Percentiles rank a stretch among this genome's conserved stretches.
phyloP scores from a whole-genome alignment of 1,284 basidiomycete genomes.

The Ustilago bromivora region DNA sequence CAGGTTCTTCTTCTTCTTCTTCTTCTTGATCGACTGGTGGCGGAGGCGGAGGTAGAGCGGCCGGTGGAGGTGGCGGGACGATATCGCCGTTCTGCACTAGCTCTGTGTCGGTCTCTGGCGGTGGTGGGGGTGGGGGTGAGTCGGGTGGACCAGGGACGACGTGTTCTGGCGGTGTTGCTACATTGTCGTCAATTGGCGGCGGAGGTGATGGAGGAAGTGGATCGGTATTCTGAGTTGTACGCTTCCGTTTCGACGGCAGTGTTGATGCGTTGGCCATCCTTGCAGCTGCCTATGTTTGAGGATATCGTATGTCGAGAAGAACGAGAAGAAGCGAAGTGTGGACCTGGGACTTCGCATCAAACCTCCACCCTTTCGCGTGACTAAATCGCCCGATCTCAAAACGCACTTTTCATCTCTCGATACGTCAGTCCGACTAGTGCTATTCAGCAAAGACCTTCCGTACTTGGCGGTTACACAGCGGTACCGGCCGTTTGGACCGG shows the following conservation, averaged over 20 bases:
- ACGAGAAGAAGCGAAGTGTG: slow-evolving; percentile 14
- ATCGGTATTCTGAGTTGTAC: slow-evolving; percentile 2
- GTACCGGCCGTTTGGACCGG: slow-evolving; percentile 9
- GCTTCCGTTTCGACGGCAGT: slow-evolving; percentile 30
- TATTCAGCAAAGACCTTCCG: slow-evolving; percentile 1
- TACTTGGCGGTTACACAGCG: neutral
- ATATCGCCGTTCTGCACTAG: slow-evolving; percentile 29
- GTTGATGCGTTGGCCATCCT: slow-evolving; percentile 8
- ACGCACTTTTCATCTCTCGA: neutral
- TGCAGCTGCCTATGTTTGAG: neutral
- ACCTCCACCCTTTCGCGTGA: slow-evolving; percentile 31
- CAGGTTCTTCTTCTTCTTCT: slow-evolving; percentile 34
- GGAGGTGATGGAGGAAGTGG: slow-evolving; percentile 31
- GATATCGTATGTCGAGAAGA: neutral
- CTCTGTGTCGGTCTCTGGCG: slow-evolving; percentile 24
- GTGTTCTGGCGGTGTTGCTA: slow-evolving; percentile 1
- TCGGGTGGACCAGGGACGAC: slow-evolving; percentile 17
- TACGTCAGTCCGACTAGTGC: neutral
- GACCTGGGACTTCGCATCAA: slow-evolving; percentile 6
- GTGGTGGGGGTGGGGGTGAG: slow-evolving; percentile 48
- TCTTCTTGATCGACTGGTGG: slow-evolving; percentile 24
- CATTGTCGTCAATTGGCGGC: slow-evolving; percentile 14
- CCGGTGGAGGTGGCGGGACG: slow-evolving; percentile 34
- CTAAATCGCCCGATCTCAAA: slow-evolving; percentile 14
- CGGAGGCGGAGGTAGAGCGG: slow-evolving; percentile 26